Evolutionary conservation across 129 eudicot genomes (phyloP), one percentile per base, ranked within the genome.

Genomic region (Erigeron canadensis): DNA sequence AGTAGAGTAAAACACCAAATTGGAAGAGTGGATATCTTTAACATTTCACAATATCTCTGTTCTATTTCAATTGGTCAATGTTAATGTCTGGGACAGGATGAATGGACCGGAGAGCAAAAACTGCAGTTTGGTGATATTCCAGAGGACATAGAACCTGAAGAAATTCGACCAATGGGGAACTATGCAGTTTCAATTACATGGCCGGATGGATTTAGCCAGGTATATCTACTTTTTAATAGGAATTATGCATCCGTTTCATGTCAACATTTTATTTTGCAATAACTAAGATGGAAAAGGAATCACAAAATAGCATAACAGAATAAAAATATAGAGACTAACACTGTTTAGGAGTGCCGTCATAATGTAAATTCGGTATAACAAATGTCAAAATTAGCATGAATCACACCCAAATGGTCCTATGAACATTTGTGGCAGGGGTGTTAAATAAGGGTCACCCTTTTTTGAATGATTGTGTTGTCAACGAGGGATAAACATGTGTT

Each of bases 201-300:
- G 99, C 96, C 99, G 47, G 99, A 95, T 75, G 99, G 99, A 55
- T 95, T 95, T 81, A 88, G 78, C 79, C 58, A 55, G 98, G 98
- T 93, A 63, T 37, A 5, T 73, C 19, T 37, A 53, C 41, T 51
- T 19, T 23, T 50, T 38, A 4, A 19, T 48, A 40, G 2, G 11
- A 43, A 43, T 50, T 50, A 12, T 50, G 5, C 56, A 50, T 15
- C 34, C 34, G 3, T 28, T 28, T 28, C 34, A 28, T 2, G 34
- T 28, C 34, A 53, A 17, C 60, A 53, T 54, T 65, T 55, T 12
- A 11, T 18, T 63, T 54, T 40, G 41, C 40, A 72, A 21, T 16
- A 7, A 68, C 53, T 43, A 28, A 28, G 34, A 28, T 53, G 23
- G 23, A 53, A 17, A n/a, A 6, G 23, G 58, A 17, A 17, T 21